These are phyloP conservation scores for Malus fusca DNA, from an alignment of 306 rosid genomes.

Conservation along the genomic window DNA sequence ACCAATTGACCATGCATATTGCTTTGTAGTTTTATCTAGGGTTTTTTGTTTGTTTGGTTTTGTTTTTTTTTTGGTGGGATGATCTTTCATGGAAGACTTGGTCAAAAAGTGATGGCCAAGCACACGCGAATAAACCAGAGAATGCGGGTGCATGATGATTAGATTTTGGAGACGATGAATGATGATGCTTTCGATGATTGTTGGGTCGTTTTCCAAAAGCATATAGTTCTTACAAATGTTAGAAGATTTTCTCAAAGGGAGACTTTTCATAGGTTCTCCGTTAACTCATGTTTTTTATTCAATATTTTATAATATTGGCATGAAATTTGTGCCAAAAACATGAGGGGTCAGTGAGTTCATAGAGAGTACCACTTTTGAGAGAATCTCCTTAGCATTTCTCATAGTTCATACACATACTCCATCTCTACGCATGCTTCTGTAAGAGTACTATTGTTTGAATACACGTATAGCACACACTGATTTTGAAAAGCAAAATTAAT, in stretches of 20 bases:
- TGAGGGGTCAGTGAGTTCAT: too few relatives aligned
- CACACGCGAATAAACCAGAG: constrained; percentile 40
- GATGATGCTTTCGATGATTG: constrained; percentile 49
- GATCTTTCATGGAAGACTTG: constrained; percentile 24
- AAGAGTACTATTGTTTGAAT: neutral
- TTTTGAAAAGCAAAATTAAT: neutral
- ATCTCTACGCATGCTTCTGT: neutral
- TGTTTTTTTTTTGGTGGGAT: constrained; percentile 4
- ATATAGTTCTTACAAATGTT: neutral
- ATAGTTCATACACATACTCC: neutral
- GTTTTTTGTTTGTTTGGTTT: neutral
- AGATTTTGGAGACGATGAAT: constrained; percentile 20
- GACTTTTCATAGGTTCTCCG: too few relatives aligned
- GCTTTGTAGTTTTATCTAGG: neutral
- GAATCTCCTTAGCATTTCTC: too few relatives aligned
- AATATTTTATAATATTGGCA: too few relatives aligned
- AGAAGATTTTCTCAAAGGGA: too few relatives aligned
- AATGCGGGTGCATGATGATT: constrained; percentile 1
- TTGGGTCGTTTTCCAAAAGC: constrained; percentile 55
- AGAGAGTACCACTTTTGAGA: too few relatives aligned
- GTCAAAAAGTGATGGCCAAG: constrained; percentile 48
- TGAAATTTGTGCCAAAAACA: too few relatives aligned
- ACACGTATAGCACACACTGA: neutral
- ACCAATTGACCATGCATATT: neutral
- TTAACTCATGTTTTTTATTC: too few relatives aligned